Base-by-base conservation (phyloP, 208 protist genomes). In the Acanthamoeba lugdunensis region DNA sequence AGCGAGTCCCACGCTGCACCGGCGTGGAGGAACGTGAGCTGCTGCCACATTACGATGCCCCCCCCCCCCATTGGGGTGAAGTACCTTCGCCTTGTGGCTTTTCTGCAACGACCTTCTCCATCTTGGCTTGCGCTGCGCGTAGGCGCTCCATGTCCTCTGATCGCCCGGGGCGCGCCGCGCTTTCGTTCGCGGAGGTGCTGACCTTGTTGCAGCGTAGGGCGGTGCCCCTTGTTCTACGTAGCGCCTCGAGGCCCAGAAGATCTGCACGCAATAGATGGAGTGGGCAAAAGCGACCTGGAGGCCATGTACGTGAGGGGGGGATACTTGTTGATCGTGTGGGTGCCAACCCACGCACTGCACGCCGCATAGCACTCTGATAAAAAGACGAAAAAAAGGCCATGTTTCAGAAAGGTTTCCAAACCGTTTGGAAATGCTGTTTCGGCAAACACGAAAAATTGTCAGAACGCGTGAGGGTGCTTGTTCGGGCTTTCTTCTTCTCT, bases 61-160 rank as follows among this genome's bases (percentile, higher is more conserved):
- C n/a, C n/a, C n/a, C n/a, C n/a, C n/a, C n/a, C n/a, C n/a, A n/a
- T n/a, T n/a, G n/a, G n/a, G n/a, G n/a, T n/a, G 65, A 2, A 73
- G 41, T 85, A 85, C 77, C 77, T 63, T 85, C 77, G 6, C n/a
- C n/a, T 23, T 85, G 77, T 30, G 77, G 77, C 77, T 85, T 85
- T 16, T 85, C 77, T 16, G 77, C 50, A 4, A 85, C 77, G 8
- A 85, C 77, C 50, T 85, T 85, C 23, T 58, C 13, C 77, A 85
- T 85, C 28, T 28, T 6, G 21, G 45, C 77, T 21, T 85, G 77
- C 14, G 77, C 77, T 9, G 11, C 25, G 25, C 77, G 77, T 8
- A 85, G n/a, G 13, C 23, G 25, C 28, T 85, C 77, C 56, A 33
- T 33, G 41, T 54, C 30, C 13, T 79, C 7, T 41, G 25, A 6